phyloP scores from a whole-genome alignment of 306 rosid species.

The Cucumis cinereus region DNA sequence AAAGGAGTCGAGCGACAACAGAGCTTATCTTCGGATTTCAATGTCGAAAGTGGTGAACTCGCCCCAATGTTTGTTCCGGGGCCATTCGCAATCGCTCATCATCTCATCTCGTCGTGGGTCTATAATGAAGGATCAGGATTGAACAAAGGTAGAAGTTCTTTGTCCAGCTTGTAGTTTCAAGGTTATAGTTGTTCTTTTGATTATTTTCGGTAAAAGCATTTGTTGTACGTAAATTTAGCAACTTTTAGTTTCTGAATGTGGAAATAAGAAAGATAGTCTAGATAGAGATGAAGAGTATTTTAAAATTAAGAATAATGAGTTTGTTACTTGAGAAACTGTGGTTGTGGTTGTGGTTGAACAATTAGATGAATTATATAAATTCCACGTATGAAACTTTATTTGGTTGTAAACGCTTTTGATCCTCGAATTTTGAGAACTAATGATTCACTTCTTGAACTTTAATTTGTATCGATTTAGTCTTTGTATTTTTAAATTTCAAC shows the following conservation, averaged over 20 bases:
- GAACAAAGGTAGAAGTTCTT: not conserved
- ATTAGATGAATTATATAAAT: no score
- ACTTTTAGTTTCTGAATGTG: not conserved
- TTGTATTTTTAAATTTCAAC: no score
- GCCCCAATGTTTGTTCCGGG: slow-evolving; percentile 76
- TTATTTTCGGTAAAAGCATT: not conserved
- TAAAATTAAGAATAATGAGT: no score
- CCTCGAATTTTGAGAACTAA: no score
- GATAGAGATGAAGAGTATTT: not conserved
- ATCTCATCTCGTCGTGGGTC: slow-evolving; percentile 79
- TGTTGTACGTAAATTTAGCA: not conserved
- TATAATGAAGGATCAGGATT: slow-evolving; percentile 20
- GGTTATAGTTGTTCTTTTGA: not conserved
- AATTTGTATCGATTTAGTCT: no score
- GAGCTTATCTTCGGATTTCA: slow-evolving; percentile 59
- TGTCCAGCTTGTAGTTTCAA: slow-evolving; percentile 21
- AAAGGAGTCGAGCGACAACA: slow-evolving; percentile 57
- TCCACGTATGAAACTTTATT: no score
- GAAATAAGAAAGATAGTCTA: not conserved
- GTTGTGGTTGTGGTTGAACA: no score
- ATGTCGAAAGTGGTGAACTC: slow-evolving; percentile 67
- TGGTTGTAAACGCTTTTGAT: no score
- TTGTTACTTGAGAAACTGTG: no score
- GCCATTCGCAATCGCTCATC: slow-evolving; percentile 80
- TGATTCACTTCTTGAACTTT: no score